Evolutionary conservation across 345 rosid genomes (phyloP), one percentile per base, ranked within the genome.

Genomic region (Melaleuca quinquenervia): DNA sequence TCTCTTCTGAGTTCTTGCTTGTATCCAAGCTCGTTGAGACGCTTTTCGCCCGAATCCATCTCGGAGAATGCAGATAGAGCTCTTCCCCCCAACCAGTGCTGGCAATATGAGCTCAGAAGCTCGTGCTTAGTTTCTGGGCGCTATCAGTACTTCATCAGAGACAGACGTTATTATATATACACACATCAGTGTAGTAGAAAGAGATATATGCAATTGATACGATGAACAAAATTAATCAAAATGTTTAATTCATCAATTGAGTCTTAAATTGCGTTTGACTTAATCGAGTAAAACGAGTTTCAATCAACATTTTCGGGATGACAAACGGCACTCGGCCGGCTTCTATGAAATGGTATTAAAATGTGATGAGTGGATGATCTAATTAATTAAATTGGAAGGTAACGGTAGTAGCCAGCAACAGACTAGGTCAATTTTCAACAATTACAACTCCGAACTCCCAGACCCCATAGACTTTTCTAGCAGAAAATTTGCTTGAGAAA

Each of bases 1-100:
- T 93, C 94, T 85, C 95, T 89, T 86, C 93, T 87, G 76, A 93
- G 91, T 85, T 93, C 94, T 84, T 93, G 95, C 95, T 91, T 90
- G 91, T 93, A 93, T 7, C 93, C 93, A 16, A 93, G 92, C 88
- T 93, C 94, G 62, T 92, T 92, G 48, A 92, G 94, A 36, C 95
- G 89, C 86, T 91, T 92, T 87, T 93, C 93, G 24, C 92, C 95
- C 0, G 94, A 89, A 90, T 92, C 84, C 84, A 82, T 82, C 84
- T 1, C 0, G 44, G 24, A 48, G 58, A 11, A 53, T 21, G 22
- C 15, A 16, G 52, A 4, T 82, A 22, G 41, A 50, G 53, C 56
- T 50, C 55, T 51, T 82, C 58, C 52, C 44, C 84, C 26, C 9
- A 26, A 5, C 58, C 14, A 18, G 58, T 36, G 78, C 48, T 18